These are phyloP conservation scores for Penicillium brasilianum DNA, from an alignment of 2,329 filamentous ascomycete species.

Conservation along the genomic window DNA sequence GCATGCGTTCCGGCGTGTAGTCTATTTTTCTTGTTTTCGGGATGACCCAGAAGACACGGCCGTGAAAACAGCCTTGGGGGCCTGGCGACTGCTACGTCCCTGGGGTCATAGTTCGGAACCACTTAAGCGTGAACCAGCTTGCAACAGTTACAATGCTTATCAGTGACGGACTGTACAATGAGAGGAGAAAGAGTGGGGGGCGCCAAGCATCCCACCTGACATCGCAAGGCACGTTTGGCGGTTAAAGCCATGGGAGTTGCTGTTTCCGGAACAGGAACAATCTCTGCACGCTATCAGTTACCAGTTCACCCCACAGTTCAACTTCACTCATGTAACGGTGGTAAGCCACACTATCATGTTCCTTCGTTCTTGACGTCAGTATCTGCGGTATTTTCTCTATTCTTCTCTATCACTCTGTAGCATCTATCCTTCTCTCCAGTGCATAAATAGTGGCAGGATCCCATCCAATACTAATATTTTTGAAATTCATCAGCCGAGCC, in stretches of 20 bases:
- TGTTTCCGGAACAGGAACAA: not conserved
- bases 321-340: slow-evolving; percentile 4
- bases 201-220: not conserved
- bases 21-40: not conserved
- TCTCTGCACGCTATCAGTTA: not conserved
- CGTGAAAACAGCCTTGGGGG: not conserved
- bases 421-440: not conserved
- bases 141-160: not conserved
- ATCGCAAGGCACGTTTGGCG: not conserved
- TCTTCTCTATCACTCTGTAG: not conserved
- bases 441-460: not conserved
- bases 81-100: not conserved
- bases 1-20: not conserved
- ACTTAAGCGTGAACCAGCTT: not conserved
- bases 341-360: not conserved
- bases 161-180: not conserved
- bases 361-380: slow-evolving; percentile 2
- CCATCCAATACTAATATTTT: too few species aligned
- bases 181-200: not conserved
- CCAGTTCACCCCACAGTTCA: not conserved
- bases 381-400: not conserved
- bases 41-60: not conserved
- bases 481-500: not conserved
- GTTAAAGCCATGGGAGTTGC: not conserved
- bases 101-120: not conserved